These are phyloP conservation scores for Kernera saxatilis DNA, from an alignment of 345 rosid genomes.

Conservation along the genomic window DNA sequence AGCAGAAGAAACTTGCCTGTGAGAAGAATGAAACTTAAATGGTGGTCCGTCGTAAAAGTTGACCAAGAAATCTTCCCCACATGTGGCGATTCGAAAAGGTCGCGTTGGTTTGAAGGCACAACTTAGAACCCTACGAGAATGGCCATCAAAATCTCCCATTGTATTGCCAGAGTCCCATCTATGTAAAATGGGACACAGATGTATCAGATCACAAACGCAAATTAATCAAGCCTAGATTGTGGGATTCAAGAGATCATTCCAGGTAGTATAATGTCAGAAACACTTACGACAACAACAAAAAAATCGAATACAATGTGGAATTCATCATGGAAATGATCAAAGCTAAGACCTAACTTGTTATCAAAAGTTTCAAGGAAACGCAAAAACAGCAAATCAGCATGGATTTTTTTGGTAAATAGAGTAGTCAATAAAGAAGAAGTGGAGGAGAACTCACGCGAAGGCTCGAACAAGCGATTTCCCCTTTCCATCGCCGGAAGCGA, in stretches of 20 bases:
- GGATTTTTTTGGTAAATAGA: too few relatives aligned
- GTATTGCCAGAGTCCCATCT: slow-evolving; percentile 98
- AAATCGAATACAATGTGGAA: not conserved
- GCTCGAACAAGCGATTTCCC: slow-evolving; percentile 92
- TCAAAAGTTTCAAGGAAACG: not conserved
- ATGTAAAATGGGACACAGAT: not conserved
- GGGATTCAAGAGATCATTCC: not conserved
- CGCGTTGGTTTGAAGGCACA: slow-evolving; percentile 91
- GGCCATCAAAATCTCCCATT: slow-evolving; percentile 96
- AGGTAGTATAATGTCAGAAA: not conserved
- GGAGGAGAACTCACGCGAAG: slow-evolving; percentile 58
- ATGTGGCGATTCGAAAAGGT: slow-evolving; percentile 80
- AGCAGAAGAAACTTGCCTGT: slow-evolving; percentile 40
- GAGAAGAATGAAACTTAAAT: slow-evolving; percentile 85
- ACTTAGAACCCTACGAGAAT: slow-evolving; percentile 77
- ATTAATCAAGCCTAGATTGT: not conserved
- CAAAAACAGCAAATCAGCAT: not conserved
- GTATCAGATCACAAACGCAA: not conserved
- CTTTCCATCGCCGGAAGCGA: slow-evolving; percentile 91
- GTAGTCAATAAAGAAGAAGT: not conserved
- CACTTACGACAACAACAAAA: too few relatives aligned
- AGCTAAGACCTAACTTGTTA: not conserved
- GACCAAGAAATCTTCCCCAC: slow-evolving; percentile 94
- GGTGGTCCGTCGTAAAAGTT: slow-evolving; percentile 97
- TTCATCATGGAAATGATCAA: not conserved